Conservation (phyloP, 2,329 filamentous ascomycete genomes). For the Calonectria leucothoes region DNA sequence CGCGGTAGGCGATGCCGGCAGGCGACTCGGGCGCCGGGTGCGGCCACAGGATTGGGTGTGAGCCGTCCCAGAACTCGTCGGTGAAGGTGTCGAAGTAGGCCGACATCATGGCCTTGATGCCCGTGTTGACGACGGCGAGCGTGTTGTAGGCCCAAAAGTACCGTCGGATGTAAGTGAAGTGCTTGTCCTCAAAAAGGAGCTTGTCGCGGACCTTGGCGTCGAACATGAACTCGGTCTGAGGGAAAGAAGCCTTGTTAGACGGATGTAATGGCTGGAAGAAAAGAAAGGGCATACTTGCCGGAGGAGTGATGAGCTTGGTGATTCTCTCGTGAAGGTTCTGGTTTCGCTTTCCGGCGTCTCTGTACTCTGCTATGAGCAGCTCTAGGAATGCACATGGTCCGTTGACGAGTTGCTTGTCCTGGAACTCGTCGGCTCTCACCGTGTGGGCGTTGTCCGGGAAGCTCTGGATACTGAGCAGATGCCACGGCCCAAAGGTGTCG, state of each 20-base stretch:
- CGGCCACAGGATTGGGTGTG: conserved; percentile 67
- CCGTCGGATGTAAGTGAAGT: conserved; percentile 70
- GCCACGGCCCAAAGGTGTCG: conserved; percentile 70
- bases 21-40: conserved; percentile 58
- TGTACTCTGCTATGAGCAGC: conserved; percentile 68
- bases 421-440: conserved; percentile 65
- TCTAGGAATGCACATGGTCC: conserved; percentile 72
- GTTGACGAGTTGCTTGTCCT: conserved; percentile 65
- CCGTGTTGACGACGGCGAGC: conserved; percentile 68
- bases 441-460: conserved; percentile 70
- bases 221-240: conserved; percentile 67
- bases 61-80: conserved; percentile 68
- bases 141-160: conserved; percentile 75
- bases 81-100: conserved; percentile 69
- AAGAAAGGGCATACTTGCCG: conserved; percentile 46
- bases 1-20: conserved; percentile 60
- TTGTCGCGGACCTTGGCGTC: conserved; percentile 65
- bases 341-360: conserved; percentile 69
- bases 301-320: conserved; percentile 68
- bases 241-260: conserved; percentile 19
- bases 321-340: conserved; percentile 67
- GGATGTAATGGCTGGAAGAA: background rate
- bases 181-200: conserved; percentile 69
- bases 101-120: conserved; percentile 68
- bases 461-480: conserved; percentile 68